Evolutionary conservation across 1,284 basidiomycete genomes (phyloP), one percentile per base, ranked within the genome.

Genomic region (Moesziomyces sp.): DNA sequence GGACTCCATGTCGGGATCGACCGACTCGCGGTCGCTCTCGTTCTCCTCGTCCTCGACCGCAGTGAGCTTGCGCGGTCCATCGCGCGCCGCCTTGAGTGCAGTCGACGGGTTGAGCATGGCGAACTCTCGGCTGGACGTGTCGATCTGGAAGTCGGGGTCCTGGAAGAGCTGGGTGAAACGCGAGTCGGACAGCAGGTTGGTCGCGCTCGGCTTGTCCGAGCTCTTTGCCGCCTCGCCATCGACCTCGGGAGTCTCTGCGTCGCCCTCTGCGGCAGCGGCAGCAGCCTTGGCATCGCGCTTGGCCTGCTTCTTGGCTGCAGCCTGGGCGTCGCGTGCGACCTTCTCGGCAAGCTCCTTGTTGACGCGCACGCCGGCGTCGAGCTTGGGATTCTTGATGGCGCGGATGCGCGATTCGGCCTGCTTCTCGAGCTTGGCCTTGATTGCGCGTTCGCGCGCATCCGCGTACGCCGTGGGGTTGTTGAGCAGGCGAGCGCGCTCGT

Each of bases 381-480:
- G 44, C 23, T 77, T 74, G 19, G 78, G 62, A 28, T 59, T 72
- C 50, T 77, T 69, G 54, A 66, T 67, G 28, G 45, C 75, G 43
- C 96, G 90, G 83, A 99, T 99, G 40, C 97, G 89, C 23, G 90
- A 92, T 85, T 99, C 94, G 3, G 93, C 90, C 86, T 97, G 89
- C 84, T 94, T 93, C 68, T 96, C 93, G 85, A 99, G 89, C 84
- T 94, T 94, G 80, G 93, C 91, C 62, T 90, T 89, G 58, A 99
- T 89, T 74, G 93, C 86, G 76, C 90, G 90, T 84, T 97, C 94
- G 72, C 94, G 91, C 84, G 97, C 91, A 82, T 99, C 97, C 52
- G 90, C 91, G 83, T 98, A 98, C 5, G 91, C 93, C 82, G 94
- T 96, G 0, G 97, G 97, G 86, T 99, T 97, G 67, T 93, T 91